Evolutionary conservation across 2,329 filamentous ascomycete genomes (phyloP).

Genomic region (Thielaviopsis cerberus): DNA sequence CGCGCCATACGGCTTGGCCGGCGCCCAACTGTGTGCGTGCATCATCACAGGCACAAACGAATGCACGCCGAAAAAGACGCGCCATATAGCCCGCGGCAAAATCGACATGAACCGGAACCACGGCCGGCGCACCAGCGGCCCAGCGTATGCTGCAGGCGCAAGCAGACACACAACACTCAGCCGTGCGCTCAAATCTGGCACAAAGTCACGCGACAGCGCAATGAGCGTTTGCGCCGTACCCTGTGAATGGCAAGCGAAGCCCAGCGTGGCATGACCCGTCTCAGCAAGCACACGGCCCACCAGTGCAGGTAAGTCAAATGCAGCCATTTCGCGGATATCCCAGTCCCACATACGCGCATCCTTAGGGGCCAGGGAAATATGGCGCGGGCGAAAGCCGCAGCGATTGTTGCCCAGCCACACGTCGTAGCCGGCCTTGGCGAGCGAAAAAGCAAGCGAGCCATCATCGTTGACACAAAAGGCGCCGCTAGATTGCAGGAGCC

Average conservation of each 20-base stretch:
- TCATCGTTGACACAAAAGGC: constrained; percentile 85
- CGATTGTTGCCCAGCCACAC: constrained; percentile 93
- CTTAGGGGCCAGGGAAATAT: constrained; percentile 46
- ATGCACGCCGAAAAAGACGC: constrained; percentile 75
- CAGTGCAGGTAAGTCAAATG: constrained; percentile 69
- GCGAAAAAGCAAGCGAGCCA: constrained; percentile 72
- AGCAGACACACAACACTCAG: constrained; percentile 82
- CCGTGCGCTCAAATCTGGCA: constrained; percentile 64
- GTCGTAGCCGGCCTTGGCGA: constrained; percentile 82
- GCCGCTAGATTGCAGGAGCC: constrained; percentile 70
- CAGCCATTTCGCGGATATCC: constrained; percentile 89
- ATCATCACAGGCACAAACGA: constrained; percentile 91
- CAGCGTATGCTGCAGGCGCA: constrained; percentile 78
- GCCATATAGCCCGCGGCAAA: constrained; percentile 44
- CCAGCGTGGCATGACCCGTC: constrained; percentile 39
- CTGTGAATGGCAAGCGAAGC: constrained; percentile 73
- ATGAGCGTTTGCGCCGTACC: constrained; percentile 80
- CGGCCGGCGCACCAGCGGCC: constrained; percentile 65
- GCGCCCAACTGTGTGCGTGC: constrained; percentile 52
- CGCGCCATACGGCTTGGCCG: constrained; percentile 52
- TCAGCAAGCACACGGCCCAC: constrained; percentile 61
- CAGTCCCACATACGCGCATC: constrained; percentile 93
- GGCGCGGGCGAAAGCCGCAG: constrained; percentile 65
- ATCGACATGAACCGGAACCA: constrained; percentile 75
- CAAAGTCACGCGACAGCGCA: constrained; percentile 73